Base-by-base conservation (phyloP, 2,329 filamentous ascomycete species). In the Arthrinium phaeospermum region DNA sequence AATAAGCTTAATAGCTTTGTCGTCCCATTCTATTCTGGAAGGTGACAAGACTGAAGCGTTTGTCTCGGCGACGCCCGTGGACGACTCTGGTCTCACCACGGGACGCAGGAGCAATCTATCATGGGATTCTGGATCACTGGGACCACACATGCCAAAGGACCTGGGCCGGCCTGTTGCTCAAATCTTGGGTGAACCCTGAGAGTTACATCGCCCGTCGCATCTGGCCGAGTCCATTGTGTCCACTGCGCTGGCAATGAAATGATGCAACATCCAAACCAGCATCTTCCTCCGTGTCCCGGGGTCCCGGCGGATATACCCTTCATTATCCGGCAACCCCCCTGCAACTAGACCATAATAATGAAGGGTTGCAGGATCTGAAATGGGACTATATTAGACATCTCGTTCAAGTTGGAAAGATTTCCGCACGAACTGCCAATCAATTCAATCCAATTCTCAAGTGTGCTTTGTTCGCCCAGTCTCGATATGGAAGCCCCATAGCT, bases 81-180 rank as follows among this genome's bases (percentile, higher is more conserved):
- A 64, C 57, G 30, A 41, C 22, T 7, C 4, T 10, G 30, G 57
- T 12, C 57, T 41, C 57, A n/a, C 34, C 19, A 37, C 14, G 37
- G 37, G 57, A 64, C 10, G 57, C 57, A 64, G 34, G 57, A 24
- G 57, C 57, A 64, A 64, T 64, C 8, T 64, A 64, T 41, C 4
- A n/a, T 14, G 34, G 57, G 57, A n/a, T 37, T 64, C 34, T 64
- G 57, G 57, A 64, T 64, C 57, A 5, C 19, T 12, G 16, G 34
- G 30, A 22, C 10, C 37, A 41, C 22, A 14, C 57, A 41, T n/a
- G 34, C 19, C 57, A 41, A 37, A 22, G 41, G 57, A n/a, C 34
- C 12, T 41, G 19, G 57, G 22, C 22, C 34, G 34, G 34, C 34
- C 57, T 64, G 22, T 64, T 41, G 10, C 34, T 41, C 57, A 41